Conservation (phyloP, 768 basidiomycete genomes). For the Leucosporidium scottii region DNA sequence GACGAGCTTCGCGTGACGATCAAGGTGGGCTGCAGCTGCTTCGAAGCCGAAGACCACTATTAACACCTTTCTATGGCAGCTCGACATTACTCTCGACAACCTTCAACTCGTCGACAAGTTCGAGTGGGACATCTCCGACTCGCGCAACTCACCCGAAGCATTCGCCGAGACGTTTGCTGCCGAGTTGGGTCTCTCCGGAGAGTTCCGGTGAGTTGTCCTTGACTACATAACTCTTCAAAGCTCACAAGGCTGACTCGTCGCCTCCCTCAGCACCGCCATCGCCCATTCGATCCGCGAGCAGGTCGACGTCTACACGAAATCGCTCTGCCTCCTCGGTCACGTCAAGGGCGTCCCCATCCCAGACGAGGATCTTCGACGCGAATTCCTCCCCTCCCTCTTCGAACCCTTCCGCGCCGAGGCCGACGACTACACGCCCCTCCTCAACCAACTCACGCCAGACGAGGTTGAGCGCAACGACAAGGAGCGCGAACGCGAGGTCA, state of each 20-base stretch:
- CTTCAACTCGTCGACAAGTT: constrained; percentile 94
- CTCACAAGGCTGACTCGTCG: not conserved
- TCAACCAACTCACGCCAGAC: constrained; percentile 78
- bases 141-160: constrained; percentile 73
- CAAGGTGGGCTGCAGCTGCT: constrained; percentile 56
- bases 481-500: constrained; percentile 87
- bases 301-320: constrained; percentile 82
- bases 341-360: constrained; percentile 67
- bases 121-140: constrained; percentile 90
- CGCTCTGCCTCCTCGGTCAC: constrained; percentile 81
- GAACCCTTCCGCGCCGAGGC: constrained; percentile 66
- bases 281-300: constrained; percentile 95
- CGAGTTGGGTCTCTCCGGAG: constrained; percentile 81
- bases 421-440: constrained; percentile 72
- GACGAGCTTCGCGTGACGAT: constrained; percentile 90
- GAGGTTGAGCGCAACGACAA: constrained; percentile 84
- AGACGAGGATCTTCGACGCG: constrained; percentile 84
- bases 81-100: constrained; percentile 89
- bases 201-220: constrained; percentile 66
- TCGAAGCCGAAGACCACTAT: constrained; percentile 1
- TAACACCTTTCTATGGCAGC: constrained; percentile 47
- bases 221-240: too few relatives aligned
- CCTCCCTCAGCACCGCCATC: constrained; percentile 69
- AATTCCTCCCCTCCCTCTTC: constrained; percentile 75
- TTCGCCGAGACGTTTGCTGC: constrained; percentile 80